Percentiles rank a stretch among this genome's conserved stretches.
These are phyloP conservation scores for Vigna nakashimae DNA, from an alignment of 306 rosid species.

Conservation along the genomic window DNA sequence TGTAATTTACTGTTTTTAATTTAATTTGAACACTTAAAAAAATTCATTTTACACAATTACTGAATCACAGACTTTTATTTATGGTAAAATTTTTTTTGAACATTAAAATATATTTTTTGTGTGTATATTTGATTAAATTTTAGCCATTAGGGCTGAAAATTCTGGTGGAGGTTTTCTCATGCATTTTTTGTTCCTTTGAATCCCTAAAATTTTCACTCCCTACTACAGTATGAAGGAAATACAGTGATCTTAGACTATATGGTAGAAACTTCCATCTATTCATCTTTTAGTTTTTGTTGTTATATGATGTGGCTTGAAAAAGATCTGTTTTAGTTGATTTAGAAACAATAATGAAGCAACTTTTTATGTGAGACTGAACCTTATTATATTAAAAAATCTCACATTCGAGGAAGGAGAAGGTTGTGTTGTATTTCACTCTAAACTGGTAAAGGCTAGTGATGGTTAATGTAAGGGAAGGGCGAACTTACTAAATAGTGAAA, in stretches of 20 bases:
- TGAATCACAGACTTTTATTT: background rate
- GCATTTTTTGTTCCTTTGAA: background rate
- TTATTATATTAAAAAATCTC: background rate
- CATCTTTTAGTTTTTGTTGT: background rate
- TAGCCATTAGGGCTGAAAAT: background rate
- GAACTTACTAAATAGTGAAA: background rate
- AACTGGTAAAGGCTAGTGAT: conserved; percentile 2
- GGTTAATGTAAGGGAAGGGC: background rate
- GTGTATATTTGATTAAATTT: conserved; percentile 7
- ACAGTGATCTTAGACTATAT: background rate
- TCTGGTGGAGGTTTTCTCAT: background rate
- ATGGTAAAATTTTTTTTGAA: too few relatives aligned
- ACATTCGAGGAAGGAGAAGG: conserved; percentile 4
- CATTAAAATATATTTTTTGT: too few relatives aligned
- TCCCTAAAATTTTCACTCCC: background rate
- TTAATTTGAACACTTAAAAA: background rate
- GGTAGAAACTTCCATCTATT: background rate
- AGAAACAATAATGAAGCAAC: background rate
- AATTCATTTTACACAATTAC: background rate
- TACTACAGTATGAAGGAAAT: background rate
- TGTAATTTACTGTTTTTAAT: background rate
- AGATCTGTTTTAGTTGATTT: background rate
- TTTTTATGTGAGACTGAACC: conserved; percentile 1
- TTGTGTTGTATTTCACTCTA: conserved; percentile 13
- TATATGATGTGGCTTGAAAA: background rate